Evolutionary conservation across 768 basidiomycete genomes (phyloP), one percentile per base, ranked within the genome.

Genomic region (Neoboletus magnificus): DNA sequence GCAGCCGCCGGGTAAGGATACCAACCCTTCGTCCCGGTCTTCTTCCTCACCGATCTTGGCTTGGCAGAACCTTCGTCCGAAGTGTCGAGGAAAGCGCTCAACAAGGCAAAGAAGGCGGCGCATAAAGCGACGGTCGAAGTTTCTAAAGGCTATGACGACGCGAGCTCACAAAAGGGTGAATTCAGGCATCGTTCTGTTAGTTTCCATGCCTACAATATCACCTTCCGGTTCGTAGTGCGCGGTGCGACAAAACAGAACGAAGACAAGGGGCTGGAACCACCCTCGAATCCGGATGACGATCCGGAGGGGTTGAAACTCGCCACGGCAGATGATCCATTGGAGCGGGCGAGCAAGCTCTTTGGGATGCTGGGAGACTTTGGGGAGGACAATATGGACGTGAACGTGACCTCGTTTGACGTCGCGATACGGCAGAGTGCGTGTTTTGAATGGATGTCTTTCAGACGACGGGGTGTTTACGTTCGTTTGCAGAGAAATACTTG

Each of bases 101-200:
- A 91, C 72, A 93, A 89, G 70, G 90, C 89, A 13, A 93, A 91
- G 73, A 93, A 91, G 69, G 81, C 86, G 0, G 85, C 85, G 1
- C 77, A 78, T 58, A 89, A 64, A 49, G 69, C 85, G 63, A 76
- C 76, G 0, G 77, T 82, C 57, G 88, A 87, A 33, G 53, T 57
- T 11, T 36, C 63, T 18, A 68, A 48, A 25, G 63, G 63, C 40
- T 22, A 30, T 49, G 87, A 89, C 43, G 72, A 66, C 41, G 49
- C 61, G 35, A 61, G 42, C 62, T 49, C 72, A 52, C 89, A 90
- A 72, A 91, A 91, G 76, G 77, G 90, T 89, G 61, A 50, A 67
- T 61, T 22, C 52, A 48, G 46, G 50, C 49, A 53, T 61, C 57
- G 33, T 57, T 49, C 50, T 61, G 36, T 59, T 45, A 43, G 16